phyloP scores from a whole-genome alignment of 2,329 filamentous ascomycete species.

The Calonectria pseudoturangicola region DNA sequence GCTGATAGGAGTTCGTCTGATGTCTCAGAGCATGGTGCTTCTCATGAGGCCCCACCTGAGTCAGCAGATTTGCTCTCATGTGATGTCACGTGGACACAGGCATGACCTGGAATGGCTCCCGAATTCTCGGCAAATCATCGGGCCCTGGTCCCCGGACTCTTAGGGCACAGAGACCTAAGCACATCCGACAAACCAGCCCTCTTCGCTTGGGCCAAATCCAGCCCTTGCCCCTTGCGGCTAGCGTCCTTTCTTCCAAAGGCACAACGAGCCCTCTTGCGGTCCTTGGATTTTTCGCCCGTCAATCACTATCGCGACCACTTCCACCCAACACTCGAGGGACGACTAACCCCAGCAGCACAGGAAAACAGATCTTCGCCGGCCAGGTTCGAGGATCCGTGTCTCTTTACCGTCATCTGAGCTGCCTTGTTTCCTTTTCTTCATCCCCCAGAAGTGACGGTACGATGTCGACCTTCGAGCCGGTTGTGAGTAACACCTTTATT shows the following conservation, averaged over 20 bases:
- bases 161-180: conserved; percentile 67
- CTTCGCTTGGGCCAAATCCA: conserved; percentile 59
- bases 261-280: conserved; percentile 63
- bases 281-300: conserved; percentile 64
- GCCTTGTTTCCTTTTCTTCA: conserved; percentile 58
- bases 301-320: conserved; percentile 64
- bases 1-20: neutral
- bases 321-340: conserved; percentile 62
- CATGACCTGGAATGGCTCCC: conserved; percentile 5
- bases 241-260: conserved; percentile 59
- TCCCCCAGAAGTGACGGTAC: conserved; percentile 62
- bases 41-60: neutral
- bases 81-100: neutral
- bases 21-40: conserved; percentile 4
- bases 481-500: conserved; percentile 73
- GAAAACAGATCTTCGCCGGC: conserved; percentile 62
- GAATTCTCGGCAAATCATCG: conserved; percentile 56
- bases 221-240: conserved; percentile 59
- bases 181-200: conserved; percentile 56
- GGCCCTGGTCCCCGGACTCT: conserved; percentile 36
- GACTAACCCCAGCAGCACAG: conserved; percentile 66
- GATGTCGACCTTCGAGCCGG: conserved; percentile 82
- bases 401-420: conserved; percentile 59
- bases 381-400: conserved; percentile 62
- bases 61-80: neutral